Evolutionary conservation across 306 rosid species (phyloP).

Genomic region (Psophocarpus tetragonolobus): DNA sequence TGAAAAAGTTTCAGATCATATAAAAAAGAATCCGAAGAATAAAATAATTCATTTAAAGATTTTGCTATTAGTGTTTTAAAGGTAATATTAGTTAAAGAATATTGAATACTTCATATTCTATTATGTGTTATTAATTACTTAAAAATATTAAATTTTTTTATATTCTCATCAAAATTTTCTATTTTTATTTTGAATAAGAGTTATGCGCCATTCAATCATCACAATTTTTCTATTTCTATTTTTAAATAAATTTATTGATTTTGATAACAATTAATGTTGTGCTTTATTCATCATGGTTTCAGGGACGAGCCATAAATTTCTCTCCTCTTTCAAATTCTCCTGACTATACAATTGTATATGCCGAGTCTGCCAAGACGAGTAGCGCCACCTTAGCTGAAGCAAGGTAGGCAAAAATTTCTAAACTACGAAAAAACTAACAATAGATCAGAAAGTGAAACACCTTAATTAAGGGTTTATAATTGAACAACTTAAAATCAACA

Average conservation of each 20-base stretch:
- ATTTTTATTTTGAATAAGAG: background rate
- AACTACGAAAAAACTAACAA: background rate
- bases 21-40: too few relatives aligned
- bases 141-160: background rate
- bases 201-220: too few relatives aligned
- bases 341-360: constrained; percentile 43
- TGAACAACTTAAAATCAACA: background rate
- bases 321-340: constrained; percentile 58
- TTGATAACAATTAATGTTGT: too few relatives aligned
- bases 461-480: background rate
- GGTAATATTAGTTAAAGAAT: background rate
- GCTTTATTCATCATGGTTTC: background rate
- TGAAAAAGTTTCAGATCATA: background rate
- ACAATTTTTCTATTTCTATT: background rate
- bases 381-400: constrained; percentile 38
- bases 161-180: background rate
- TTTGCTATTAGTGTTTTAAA: background rate
- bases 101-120: background rate
- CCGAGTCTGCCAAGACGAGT: constrained; percentile 46
- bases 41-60: background rate
- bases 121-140: too few relatives aligned
- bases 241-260: too few relatives aligned
- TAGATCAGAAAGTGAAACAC: background rate
- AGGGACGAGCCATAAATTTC: constrained; percentile 80
- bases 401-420: constrained; percentile 42